Evolutionary conservation across 768 basidiomycete species (phyloP), one percentile per base, ranked within the genome.

Genomic region (Leucocoprinus birnbaumii): DNA sequence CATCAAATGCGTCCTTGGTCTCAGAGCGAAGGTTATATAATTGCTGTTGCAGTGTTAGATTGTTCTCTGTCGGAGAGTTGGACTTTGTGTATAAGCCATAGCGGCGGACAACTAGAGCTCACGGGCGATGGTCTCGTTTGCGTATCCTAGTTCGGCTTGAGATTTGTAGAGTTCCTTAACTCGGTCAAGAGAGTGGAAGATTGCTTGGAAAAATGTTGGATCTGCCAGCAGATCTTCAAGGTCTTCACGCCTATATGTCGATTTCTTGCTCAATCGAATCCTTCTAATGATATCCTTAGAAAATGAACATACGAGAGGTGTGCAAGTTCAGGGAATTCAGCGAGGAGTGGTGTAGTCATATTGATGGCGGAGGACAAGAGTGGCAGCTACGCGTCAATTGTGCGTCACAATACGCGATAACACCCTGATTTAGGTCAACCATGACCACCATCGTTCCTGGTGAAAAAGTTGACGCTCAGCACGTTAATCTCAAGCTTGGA

Each of bases 121-220:
- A 95, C 94, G 78, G 11, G 94, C 92, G 48, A 98, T 86, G 7
- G 84, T 79, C 62, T 94, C 88, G 62, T 98, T 97, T 35, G 92
- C 91, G 67, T 79, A 73, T 6, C 90, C 88, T 1, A 96, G 79
- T 59, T 89, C 87, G 10, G 87, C 76, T 62, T 94, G 90, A 0
- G 84, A 81, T 57, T 83, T 79, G 59, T 94, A 87, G 55, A 94
- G 73, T 14, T 79, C 76, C 63, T 87, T 87, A 38, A 96, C 91
- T 24, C 77, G 75, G 2, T 84, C 73, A 9, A 96, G 71, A 1
- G 90, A 84, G 68, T 94, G 88, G 59, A 98, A 87, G 58, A 89
- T 75, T 7, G 94, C 89, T 66, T 95, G 89, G 60, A 95, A 94
- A 67, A 94, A 94, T 14, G 74, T 71, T 0, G 86, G 87, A 65